A percentile compares a stretch with the other conserved stretches of the same genome.
These are phyloP conservation scores for Lablab purpureus DNA, from an alignment of 306 rosid species.

Conservation along the genomic window DNA sequence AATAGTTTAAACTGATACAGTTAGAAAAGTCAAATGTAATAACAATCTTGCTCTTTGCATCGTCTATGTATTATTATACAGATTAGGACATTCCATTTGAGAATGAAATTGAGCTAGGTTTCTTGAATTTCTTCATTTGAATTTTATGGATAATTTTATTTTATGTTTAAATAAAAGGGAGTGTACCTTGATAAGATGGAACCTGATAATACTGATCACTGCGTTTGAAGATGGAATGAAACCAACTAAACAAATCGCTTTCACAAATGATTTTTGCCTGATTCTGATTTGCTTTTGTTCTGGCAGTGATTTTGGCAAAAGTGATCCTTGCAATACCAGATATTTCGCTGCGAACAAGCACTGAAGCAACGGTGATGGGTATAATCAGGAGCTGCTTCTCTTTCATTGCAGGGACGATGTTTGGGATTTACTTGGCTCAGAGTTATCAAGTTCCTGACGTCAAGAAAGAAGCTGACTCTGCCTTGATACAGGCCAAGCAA, in stretches of 20 bases:
- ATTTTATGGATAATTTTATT: neutral
- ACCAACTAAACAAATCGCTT: neutral
- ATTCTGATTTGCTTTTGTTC: slow-evolving; percentile 34
- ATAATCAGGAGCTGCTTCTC: slow-evolving; percentile 71
- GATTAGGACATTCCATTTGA: neutral
- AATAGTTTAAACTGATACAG: neutral
- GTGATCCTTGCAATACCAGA: neutral
- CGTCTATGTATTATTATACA: neutral
- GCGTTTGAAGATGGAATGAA: slow-evolving; percentile 7
- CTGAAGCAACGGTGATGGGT: slow-evolving; percentile 59
- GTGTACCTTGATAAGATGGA: neutral
- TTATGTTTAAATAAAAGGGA: neutral
- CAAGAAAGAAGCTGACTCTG: slow-evolving; percentile 60
- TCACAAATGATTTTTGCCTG: neutral
- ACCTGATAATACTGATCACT: no score
- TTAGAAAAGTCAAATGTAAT: neutral
- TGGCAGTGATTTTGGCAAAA: slow-evolving; percentile 31
- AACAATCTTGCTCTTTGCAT: neutral
- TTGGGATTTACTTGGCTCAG: slow-evolving; percentile 77
- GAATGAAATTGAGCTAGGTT: slow-evolving; percentile 12
- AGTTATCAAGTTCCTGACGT: slow-evolving; percentile 78
- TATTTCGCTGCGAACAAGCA: slow-evolving; percentile 11
- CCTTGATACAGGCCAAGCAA: slow-evolving; percentile 54
- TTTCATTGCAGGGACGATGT: slow-evolving; percentile 63
- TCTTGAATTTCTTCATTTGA: neutral